Base-by-base conservation (phyloP, 2,329 filamentous ascomycete species). In the Sclerotinia borealis region DNA sequence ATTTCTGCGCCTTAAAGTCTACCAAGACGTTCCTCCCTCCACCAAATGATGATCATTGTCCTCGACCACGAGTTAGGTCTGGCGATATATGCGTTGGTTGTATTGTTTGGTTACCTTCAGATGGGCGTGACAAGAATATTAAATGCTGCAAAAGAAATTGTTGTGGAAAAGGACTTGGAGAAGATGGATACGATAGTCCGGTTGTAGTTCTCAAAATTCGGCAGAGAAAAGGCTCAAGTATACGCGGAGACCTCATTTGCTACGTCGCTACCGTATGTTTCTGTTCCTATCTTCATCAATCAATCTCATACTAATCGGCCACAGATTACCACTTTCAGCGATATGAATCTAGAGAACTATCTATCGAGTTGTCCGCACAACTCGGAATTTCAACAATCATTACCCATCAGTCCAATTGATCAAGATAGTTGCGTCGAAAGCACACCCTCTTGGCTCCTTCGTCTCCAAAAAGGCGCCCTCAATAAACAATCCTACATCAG, bases 401-500 rank as follows among this genome's bases (percentile, higher is more conserved):
- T 68, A 9, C 63, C 67, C 4, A 66, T 69, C n/a, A 59, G 47
- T 39, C 54, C 65, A 27, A 22, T 65, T 7, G 63, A 54, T 13
- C 37, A 54, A 15, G 36, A 63, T 34, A 52, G n/a, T 15, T 37
- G 34, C 29, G 39, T 48, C 8, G 15, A 41, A 48, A 43, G n/a
- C 47, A 47, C 36, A 25, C 15, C 67, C 54, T 50, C 51, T 10
- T 63, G 39, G 37, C 45, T 63, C 31, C 65, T 69, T 6, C 58
- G 63, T 5, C 51, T 69, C 3, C 64, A 69, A 41, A 63, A 63
- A 17, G 65, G 59, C 11, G 13, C 55, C 5, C 45, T 69, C 2
- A 59, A 63, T 15, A 69, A 69, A 36, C 67, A 69, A 39, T 68
- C 67, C 10, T 69, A 68, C 37, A 27, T 69, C 13, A 54, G 61